Percentiles rank a stretch among this genome's conserved stretches.
These are phyloP conservation scores for Grosmannia clavigera DNA, from an alignment of 2,329 filamentous ascomycete species.

Conservation along the genomic window DNA sequence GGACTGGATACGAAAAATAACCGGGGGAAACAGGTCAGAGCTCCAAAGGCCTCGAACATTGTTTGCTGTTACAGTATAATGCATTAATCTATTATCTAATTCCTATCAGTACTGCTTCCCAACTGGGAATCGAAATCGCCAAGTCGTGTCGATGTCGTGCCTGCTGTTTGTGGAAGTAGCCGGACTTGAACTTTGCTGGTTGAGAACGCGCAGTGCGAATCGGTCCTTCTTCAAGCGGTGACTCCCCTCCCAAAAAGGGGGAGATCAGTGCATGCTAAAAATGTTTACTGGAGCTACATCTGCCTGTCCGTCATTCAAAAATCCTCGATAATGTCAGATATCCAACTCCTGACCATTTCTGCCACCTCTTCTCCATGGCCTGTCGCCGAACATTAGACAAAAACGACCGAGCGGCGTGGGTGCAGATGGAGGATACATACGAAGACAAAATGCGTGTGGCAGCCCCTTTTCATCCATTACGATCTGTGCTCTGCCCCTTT, in stretches of 20 bases:
- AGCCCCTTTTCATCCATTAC: constrained; percentile 41
- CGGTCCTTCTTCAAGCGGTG: too few relatives aligned
- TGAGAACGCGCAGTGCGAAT: too few relatives aligned
- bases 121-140: too few relatives aligned
- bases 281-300: not conserved
- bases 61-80: not conserved
- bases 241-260: too few relatives aligned
- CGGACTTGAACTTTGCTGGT: too few relatives aligned
- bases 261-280: not conserved
- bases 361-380: constrained; percentile 36
- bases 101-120: not conserved
- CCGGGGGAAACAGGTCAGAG: not conserved
- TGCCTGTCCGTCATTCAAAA: not conserved
- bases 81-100: not conserved
- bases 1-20: not conserved
- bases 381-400: constrained; percentile 14
- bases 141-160: too few relatives aligned
- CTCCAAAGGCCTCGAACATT: not conserved
- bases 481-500: constrained; percentile 30
- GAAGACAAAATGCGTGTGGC: constrained; percentile 49
- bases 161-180: too few relatives aligned
- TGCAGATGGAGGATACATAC: constrained; percentile 21
- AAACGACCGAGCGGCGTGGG: not conserved
- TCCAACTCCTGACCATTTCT: constrained; percentile 33
- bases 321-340: constrained; percentile 34